Base-by-base conservation (phyloP, 495 filamentous ascomycete genomes). In the Coniosporium apollinis region DNA sequence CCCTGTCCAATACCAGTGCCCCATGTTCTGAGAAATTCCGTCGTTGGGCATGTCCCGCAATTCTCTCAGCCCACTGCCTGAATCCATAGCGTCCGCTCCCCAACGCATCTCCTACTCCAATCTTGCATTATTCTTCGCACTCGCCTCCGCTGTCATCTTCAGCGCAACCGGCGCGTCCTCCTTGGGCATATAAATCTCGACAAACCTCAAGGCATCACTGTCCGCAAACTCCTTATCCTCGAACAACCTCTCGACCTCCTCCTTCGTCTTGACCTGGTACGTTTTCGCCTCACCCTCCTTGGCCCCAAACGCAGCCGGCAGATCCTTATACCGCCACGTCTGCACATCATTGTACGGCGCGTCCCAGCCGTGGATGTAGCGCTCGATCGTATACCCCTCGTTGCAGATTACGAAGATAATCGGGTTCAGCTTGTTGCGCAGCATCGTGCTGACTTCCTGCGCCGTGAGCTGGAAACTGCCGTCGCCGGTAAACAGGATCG, bases 361-460 rank as follows among this genome's bases (percentile, higher is more conserved):
- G 25, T 62, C 39, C 51, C 45, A 50, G 24, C 67, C 65, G 35
- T 66, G 54, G 37, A 69, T 65, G 43, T 42, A 55, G 18, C 66
- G 57, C 54, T 71, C 66, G 36, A 67, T 59, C 0, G 64, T 64
- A 43, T 66, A 71, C 18, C 67, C 66, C 5, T 54, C 45, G 39
- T 71, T 70, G 46, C 59, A 61, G 18, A 69, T 51, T 33, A 68
- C 48, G 44, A 71, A 64, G 30, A 94, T 71, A 46, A 86, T 91
- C 10, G 84, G 72, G 35, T 78, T 76, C 25, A 94, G 56, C 13
- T 70, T 63, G 36, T 82, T 75, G 10, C 74, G 67, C 35, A 94
- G 66, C 67, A 93, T 89, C 14, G 84, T 89, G 51, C 76, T 79
- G 32, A 94, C 48, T 53, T 92, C 83, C 50, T 94, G 86, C 4